Evolutionary conservation across 345 rosid genomes (phyloP).

Genomic region (Eucalyptus regnans): DNA sequence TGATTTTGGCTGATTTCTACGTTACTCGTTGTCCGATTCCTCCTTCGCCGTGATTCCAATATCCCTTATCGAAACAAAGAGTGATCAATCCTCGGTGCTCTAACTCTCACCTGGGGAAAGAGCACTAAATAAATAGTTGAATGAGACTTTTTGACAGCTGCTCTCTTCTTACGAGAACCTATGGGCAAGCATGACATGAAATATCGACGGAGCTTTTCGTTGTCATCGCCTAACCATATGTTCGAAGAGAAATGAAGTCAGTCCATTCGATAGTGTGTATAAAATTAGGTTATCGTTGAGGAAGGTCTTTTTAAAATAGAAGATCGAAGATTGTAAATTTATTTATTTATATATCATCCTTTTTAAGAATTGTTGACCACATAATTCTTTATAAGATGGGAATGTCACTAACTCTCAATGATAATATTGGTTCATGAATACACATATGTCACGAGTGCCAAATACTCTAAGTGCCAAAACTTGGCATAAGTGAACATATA

Average conservation of each 20-base stretch:
- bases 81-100: background rate
- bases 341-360: background rate
- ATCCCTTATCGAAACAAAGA: no score
- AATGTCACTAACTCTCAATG: no score
- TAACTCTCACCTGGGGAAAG: background rate
- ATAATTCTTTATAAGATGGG: background rate
- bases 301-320: no score
- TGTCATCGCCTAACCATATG: background rate
- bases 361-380: background rate
- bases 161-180: background rate
- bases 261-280: background rate
- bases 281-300: background rate
- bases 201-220: background rate
- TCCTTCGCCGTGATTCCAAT: no score
- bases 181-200: background rate
- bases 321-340: background rate
- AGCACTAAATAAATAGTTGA: background rate
- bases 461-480: no score
- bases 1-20: no score
- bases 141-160: background rate
- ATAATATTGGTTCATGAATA: background rate
- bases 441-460: background rate
- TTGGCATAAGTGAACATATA: no score
- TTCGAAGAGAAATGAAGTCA: background rate
- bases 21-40: no score